Evolutionary conservation across 805 yeast species (phyloP).

Genomic region (Metschnikowia amazonensis): DNA sequence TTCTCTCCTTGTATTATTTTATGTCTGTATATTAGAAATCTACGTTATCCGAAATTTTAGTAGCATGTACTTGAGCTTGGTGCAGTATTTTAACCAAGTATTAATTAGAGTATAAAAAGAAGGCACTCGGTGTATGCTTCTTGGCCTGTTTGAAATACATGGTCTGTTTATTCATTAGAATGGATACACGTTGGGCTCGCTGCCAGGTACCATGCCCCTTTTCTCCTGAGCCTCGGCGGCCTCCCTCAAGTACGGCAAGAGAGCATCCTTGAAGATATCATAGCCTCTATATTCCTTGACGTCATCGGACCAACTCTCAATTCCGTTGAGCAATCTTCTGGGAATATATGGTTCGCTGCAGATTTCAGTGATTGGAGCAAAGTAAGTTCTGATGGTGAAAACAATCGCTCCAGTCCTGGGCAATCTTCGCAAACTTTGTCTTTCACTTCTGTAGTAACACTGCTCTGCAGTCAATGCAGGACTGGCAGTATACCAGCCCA

Average conservation of each 20-base stretch:
- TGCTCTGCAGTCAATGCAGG: slow-evolving; percentile 44
- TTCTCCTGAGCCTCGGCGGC: slow-evolving; percentile 48
- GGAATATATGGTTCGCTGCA: slow-evolving; percentile 61
- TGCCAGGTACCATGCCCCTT: slow-evolving; percentile 36
- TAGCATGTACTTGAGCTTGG: background rate
- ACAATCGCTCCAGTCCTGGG: slow-evolving; percentile 56
- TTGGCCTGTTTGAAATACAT: too few species aligned
- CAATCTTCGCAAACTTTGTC: slow-evolving; percentile 59
- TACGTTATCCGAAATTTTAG: background rate
- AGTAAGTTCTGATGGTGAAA: slow-evolving; percentile 63
- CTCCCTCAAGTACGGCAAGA: slow-evolving; percentile 51
- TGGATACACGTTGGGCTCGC: slow-evolving; percentile 43
- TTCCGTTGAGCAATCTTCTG: slow-evolving; percentile 54
- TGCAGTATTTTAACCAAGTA: too few species aligned
- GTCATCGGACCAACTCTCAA: slow-evolving; percentile 56
- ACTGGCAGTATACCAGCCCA: slow-evolving; percentile 64
- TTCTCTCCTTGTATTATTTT: slow-evolving; percentile 20
- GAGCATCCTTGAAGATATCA: slow-evolving; percentile 47
- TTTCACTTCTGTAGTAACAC: slow-evolving; percentile 57
- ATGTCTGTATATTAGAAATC: slow-evolving; percentile 19
- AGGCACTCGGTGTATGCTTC: too few species aligned
- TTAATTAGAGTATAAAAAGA: too few species aligned
- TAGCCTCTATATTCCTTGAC: slow-evolving; percentile 61
- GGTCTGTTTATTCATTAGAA: too few species aligned
- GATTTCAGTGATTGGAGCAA: slow-evolving; percentile 50